Evolutionary conservation across 164 flowering plant genomes (phyloP), one percentile per base, ranked within the genome.

Genomic region (Vitis rotundifolia): DNA sequence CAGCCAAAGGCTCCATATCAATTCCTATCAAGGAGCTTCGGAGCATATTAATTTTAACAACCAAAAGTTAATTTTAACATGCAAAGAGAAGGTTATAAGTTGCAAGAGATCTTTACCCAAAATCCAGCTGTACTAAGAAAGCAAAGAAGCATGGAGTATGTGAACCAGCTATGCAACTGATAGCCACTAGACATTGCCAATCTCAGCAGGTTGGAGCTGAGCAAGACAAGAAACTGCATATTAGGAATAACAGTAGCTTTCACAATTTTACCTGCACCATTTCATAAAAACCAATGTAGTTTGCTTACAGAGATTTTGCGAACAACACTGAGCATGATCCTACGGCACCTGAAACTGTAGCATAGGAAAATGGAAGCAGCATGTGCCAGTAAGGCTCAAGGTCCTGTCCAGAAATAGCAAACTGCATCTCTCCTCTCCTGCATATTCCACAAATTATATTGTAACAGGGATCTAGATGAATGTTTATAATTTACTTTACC

Each of bases 291-390:
- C 62, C 14, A 53, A 74, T 67, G 49, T 9, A 57, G 60, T 59
- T 53, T 44, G 81, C 97, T 82, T 80, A 95, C 97, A 95, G 84
- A 74, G 97, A 93, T 75, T 95, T 95, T 57, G 99, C 98, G 85
- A 95, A 93, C 79, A 95, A 75, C 49, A 95, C 97, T 56, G 99
- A 95, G 78, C 89, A 95, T 68, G 99, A 95, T 58, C 99, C 99
- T 18, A 93, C 81, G 64, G 98, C 97, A 69, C 98, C 98, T 48
- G 99, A 95, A 77, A 95, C 99, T 52, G 80, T 69, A 64, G 99
- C 97, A 83, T 91, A 95, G 11, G 99, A 95, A 70, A 91, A 88
- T 14, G 99, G 99, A 71, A 95, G 88, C 73, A 91, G 78, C 90
- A 88, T 79, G 44, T 80, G 82, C 99, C 99, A 95, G 75, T 90